A percentile compares a stretch with the other conserved stretches of the same genome.
Evolutionary conservation across 169 alveolate species (phyloP).

Genomic region (Neospora caninum): DNA sequence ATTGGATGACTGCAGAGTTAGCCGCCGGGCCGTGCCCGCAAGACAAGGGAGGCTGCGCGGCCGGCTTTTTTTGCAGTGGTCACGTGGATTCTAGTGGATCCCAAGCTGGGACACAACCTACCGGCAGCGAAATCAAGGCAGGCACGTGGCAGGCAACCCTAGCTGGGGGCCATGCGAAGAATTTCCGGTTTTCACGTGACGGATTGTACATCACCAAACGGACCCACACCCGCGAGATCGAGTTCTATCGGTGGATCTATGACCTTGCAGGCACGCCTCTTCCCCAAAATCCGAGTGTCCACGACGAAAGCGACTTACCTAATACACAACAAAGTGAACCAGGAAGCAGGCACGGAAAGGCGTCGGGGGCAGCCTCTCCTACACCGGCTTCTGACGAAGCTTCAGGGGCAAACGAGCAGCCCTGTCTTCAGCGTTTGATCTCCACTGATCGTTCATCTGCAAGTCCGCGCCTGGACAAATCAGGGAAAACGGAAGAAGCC

Average conservation of each 20-base stretch:
- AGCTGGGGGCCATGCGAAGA: slow-evolving; percentile 8
- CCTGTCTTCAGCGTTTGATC: no score
- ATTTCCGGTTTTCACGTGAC: background rate
- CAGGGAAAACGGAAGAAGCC: no score
- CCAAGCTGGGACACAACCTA: background rate
- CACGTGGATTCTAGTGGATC: background rate
- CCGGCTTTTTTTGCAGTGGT: background rate
- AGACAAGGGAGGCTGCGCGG: background rate
- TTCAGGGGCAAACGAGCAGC: no score
- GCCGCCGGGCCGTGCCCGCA: background rate
- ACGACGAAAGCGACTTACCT: background rate
- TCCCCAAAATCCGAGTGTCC: background rate
- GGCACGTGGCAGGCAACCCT: background rate
- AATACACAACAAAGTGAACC: no score
- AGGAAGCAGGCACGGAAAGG: no score
- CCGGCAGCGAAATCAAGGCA: background rate
- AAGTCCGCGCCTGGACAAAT: no score
- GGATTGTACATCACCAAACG: background rate
- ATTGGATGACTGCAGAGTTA: no score
- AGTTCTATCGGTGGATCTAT: slow-evolving; percentile 1
- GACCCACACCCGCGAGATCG: background rate
- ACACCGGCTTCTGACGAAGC: no score
- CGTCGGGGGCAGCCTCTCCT: no score
- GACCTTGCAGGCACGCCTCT: background rate
- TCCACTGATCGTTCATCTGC: no score